Conservation (phyloP, 2,329 filamentous ascomycete genomes). For the Eutypella sp. region DNA sequence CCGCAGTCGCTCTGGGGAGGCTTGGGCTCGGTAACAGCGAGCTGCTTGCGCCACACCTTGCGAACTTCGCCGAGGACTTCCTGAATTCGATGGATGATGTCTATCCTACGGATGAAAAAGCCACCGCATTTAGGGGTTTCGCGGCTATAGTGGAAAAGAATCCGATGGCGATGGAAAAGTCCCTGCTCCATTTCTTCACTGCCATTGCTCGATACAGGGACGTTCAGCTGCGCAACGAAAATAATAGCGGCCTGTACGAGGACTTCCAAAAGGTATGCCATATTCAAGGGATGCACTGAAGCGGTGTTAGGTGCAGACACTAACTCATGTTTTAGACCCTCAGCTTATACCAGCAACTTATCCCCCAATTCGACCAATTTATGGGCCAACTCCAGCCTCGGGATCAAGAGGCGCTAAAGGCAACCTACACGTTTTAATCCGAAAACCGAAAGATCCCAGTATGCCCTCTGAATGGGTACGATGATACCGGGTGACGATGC, state of each 20-base stretch:
- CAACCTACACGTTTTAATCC: constrained; percentile 33
- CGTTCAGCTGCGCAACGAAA: constrained; percentile 53
- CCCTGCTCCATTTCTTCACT: constrained; percentile 74
- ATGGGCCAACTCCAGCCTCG: constrained; percentile 33
- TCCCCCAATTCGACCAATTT: constrained; percentile 41
- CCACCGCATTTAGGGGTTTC: constrained; percentile 88
- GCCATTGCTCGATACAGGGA: constrained; percentile 76
- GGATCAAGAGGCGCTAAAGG: constrained; percentile 35
- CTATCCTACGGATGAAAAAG: constrained; percentile 88
- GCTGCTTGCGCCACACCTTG: constrained; percentile 71
- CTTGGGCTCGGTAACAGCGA: constrained; percentile 76
- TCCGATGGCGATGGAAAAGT: constrained; percentile 86
- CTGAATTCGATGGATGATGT: constrained; percentile 77
- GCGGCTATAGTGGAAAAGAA: constrained; percentile 79
- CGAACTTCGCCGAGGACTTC: constrained; percentile 77
- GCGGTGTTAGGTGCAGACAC: too few species aligned
- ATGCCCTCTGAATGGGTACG: not conserved
- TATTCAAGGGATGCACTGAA: too few species aligned
- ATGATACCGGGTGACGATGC: too few species aligned
- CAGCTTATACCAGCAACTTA: constrained; percentile 39
- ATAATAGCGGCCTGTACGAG: constrained; percentile 61
- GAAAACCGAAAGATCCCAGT: not conserved
- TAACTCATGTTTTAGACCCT: constrained; percentile 19
- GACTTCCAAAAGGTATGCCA: constrained; percentile 70
- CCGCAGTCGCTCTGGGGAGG: constrained; percentile 85